Evolutionary conservation across 164 flowering plant genomes (phyloP), one percentile per base, ranked within the genome.

Genomic region (Amborella trichopoda): DNA sequence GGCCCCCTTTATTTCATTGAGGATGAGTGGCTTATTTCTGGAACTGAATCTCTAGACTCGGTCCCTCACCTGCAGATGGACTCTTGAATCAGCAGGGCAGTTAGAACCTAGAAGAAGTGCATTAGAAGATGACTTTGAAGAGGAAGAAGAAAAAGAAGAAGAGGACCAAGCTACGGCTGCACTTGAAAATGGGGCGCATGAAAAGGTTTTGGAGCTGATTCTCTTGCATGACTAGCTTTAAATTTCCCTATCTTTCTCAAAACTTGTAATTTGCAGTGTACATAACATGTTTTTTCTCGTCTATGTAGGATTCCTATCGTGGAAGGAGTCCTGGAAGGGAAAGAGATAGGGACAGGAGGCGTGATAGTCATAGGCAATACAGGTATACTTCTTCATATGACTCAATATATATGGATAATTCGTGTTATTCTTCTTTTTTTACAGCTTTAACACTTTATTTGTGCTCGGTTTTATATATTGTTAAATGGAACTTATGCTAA

Each of bases 81-180:
- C 73, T 49, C 84, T 93, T 56, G 99, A 93, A 62, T 45, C 82
- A 4, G 16, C 58, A 52, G 91, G 87, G 43, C 38, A 75, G 26
- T 50, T 93, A 58, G 91, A 81, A 41, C 91, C 73, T 13, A 76
- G 96, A 55, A 83, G 78, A 78, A 93, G 99, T 71, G 96, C 88
- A n/a, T 58, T 93, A 59, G 99, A 93, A 62, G 99, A 93, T 70
- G 99, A 93, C 62, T 93, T 82, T 65, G 99, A 93, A 60, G 99
- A 84, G 68, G 97, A 93, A 50, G 96, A 90, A 63, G 96, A 88
- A 46, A 81, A 82, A 46, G 96, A 87, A 47, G 96, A 88, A 44
- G 83, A 78, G n/a, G 96, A 77, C 2, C 80, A 72, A 53, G 51
- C 65, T 43, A 58, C 56, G 48, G 76, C 66, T 52, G 85, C 45